phyloP scores from a whole-genome alignment of 1,284 basidiomycete species.

The Irpex sp. region DNA sequence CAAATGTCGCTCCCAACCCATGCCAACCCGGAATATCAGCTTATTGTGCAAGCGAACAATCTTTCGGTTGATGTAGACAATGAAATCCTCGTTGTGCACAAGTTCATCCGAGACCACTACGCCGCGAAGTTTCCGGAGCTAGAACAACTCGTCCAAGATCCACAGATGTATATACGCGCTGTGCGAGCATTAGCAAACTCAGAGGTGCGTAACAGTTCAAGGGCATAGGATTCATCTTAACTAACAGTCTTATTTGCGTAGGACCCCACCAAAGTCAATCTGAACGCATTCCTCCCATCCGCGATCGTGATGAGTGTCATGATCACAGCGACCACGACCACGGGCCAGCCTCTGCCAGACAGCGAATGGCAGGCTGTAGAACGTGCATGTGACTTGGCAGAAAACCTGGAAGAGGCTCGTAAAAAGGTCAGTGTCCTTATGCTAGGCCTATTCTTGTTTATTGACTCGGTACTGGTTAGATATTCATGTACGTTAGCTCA shows the following conservation, averaged over 20 bases:
- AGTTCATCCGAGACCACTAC: constrained; percentile 99
- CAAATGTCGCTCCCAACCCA: constrained; percentile 79
- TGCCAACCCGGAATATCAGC: constrained; percentile 92
- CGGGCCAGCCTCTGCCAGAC: constrained; percentile 71
- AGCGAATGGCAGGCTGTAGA: constrained; percentile 80
- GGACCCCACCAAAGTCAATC: constrained; percentile 82
- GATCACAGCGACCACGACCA: constrained; percentile 90
- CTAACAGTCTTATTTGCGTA: constrained; percentile 23
- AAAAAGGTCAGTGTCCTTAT: constrained; percentile 57
- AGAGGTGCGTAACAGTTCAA: constrained; percentile 41
- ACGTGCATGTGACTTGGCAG: constrained; percentile 85
- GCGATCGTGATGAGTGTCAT: constrained; percentile 96
- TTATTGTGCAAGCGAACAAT: constrained; percentile 98
- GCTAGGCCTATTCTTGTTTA: background rate
- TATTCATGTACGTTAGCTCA: constrained; percentile 98
- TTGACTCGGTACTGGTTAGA: constrained; percentile 40
- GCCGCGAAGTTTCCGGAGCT: constrained; percentile 95
- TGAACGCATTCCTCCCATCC: constrained; percentile 81
- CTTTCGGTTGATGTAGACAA: constrained; percentile 98
- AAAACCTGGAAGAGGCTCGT: constrained; percentile 83
- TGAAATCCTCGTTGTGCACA: constrained; percentile 95
- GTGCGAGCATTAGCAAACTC: constrained; percentile 88
- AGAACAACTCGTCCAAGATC: constrained; percentile 91
- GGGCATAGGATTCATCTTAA: background rate
- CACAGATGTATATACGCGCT: constrained; percentile 89